A percentile compares a stretch with the other conserved stretches of the same genome.
phyloP scores from a whole-genome alignment of 2,329 filamentous ascomycete genomes.

The Pestalotiopsis fici region DNA sequence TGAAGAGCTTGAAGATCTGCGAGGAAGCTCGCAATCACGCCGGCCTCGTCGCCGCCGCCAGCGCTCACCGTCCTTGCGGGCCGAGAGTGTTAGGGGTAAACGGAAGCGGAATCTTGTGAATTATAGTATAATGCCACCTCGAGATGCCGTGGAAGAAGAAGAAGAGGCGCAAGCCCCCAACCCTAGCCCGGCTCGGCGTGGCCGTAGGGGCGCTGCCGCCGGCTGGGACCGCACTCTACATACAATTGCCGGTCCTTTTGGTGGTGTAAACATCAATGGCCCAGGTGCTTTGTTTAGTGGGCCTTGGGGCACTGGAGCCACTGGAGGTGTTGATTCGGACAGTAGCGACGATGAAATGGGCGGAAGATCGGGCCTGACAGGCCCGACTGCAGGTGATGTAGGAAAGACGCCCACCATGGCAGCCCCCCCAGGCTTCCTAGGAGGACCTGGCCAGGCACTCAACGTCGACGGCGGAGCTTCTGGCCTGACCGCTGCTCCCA shows the following conservation, averaged over 20 bases:
- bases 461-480: slow-evolving; percentile 41
- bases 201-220: slow-evolving; percentile 60
- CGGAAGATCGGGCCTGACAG: slow-evolving; percentile 55
- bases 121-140: slow-evolving; percentile 80
- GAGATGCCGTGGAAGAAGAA: slow-evolving; percentile 72
- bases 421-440: slow-evolving; percentile 45
- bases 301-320: slow-evolving; percentile 68
- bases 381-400: slow-evolving; percentile 54
- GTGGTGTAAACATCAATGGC: slow-evolving; percentile 68
- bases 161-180: slow-evolving; percentile 71
- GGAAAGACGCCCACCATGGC: slow-evolving; percentile 60
- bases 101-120: slow-evolving; percentile 70
- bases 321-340: slow-evolving; percentile 83
- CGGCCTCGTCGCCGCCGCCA: slow-evolving; percentile 44
- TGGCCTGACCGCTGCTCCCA: slow-evolving; percentile 59
- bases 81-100: slow-evolving; percentile 52
- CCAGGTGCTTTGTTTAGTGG: slow-evolving; percentile 71
- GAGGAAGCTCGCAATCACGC: slow-evolving; percentile 53
- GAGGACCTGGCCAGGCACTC: slow-evolving; percentile 34
- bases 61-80: slow-evolving; percentile 47
- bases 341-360: slow-evolving; percentile 92
- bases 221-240: slow-evolving; percentile 81
- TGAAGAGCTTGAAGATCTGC: slow-evolving; percentile 65
- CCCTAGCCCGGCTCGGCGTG: slow-evolving; percentile 69
- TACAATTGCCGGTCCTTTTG: slow-evolving; percentile 90